These are phyloP conservation scores for Gossypium davidsonii DNA, from an alignment of 441 rosid species.

Conservation along the genomic window DNA sequence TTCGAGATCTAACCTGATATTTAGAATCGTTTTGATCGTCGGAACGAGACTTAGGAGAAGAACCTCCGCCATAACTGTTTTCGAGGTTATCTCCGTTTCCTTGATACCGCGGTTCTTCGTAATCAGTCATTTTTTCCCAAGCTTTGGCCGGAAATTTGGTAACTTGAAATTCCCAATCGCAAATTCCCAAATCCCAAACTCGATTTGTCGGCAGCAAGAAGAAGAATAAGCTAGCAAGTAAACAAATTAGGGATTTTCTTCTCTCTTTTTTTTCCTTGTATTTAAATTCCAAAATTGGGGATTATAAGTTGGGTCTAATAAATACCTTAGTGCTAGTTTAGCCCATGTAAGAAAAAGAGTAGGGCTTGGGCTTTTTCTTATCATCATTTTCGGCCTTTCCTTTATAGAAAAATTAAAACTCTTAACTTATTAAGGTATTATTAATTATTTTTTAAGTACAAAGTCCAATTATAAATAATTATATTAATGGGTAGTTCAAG, in stretches of 20 bases:
- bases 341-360: too few species aligned
- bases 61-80: constrained; percentile 40
- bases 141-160: background rate
- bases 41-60: constrained; percentile 40
- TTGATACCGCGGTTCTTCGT: constrained; percentile 53
- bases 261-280: background rate
- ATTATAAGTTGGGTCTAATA: background rate
- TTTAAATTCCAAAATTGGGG: background rate
- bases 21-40: constrained; percentile 58
- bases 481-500: too few species aligned
- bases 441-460: too few species aligned
- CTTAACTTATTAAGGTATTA: too few species aligned
- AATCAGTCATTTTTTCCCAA: constrained; percentile 43
- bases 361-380: too few species aligned
- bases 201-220: background rate
- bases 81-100: constrained; percentile 60
- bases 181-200: constrained; percentile 4
- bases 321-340: background rate
- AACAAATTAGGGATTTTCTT: background rate
- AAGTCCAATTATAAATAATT: too few species aligned
- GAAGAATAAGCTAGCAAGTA: background rate
- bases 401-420: too few species aligned
- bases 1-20: background rate
- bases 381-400: too few species aligned
- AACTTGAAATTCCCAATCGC: background rate